Percentiles rank a stretch among this genome's conserved stretches.
Evolutionary conservation across 306 rosid genomes (phyloP).

Genomic region (Cucumis melo): DNA sequence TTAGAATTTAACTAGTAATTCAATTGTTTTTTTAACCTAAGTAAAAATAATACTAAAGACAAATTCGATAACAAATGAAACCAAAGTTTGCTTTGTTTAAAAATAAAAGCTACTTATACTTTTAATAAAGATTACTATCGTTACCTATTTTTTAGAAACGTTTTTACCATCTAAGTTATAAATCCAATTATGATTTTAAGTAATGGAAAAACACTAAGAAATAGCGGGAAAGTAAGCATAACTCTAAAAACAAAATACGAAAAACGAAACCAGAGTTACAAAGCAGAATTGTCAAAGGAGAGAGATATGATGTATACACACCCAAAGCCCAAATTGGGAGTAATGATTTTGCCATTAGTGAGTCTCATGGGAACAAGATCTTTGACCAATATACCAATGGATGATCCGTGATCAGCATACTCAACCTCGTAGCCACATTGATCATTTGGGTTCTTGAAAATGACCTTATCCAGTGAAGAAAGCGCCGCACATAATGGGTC

Average conservation of each 20-base stretch:
- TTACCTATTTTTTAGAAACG: not conserved
- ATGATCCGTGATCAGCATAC: constrained; percentile 60
- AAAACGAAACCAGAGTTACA: not conserved
- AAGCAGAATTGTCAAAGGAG: not conserved
- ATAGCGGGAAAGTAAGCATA: too few relatives aligned
- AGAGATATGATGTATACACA: constrained; percentile 11
- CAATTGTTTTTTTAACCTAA: too few relatives aligned
- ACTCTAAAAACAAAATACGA: too few relatives aligned
- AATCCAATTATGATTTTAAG: too few relatives aligned
- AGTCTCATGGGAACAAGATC: constrained; percentile 27
- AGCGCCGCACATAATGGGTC: constrained; percentile 40
- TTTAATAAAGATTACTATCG: too few relatives aligned
- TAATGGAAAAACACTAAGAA: too few relatives aligned
- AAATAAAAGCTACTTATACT: too few relatives aligned
- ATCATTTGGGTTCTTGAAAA: constrained; percentile 10
- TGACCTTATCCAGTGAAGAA: not conserved
- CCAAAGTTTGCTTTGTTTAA: too few relatives aligned
- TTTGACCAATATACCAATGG: constrained; percentile 45
- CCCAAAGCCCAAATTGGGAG: constrained; percentile 62
- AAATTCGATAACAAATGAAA: too few relatives aligned
- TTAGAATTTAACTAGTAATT: too few relatives aligned
- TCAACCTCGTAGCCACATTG: constrained; percentile 46
- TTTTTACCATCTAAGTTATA: too few relatives aligned
- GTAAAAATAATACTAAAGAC: too few relatives aligned
- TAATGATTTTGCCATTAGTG: constrained; percentile 24